phyloP scores from a whole-genome alignment of 2,329 filamentous ascomycete genomes.

The Beauveria pseudobassiana region DNA sequence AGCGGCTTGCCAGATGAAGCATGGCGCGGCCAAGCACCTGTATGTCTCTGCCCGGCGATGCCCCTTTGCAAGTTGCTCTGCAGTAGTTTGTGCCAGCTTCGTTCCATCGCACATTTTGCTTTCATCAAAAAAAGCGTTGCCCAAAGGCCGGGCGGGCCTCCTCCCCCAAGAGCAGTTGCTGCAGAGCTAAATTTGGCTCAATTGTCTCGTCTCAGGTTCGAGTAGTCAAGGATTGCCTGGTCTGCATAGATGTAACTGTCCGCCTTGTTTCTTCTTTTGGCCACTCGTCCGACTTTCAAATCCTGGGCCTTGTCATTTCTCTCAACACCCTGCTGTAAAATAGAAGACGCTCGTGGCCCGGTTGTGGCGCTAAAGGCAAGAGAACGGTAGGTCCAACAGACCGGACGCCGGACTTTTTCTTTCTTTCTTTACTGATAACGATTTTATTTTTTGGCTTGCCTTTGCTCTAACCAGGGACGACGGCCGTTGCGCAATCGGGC shows the following conservation, averaged over 20 bases:
- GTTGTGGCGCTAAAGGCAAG: no score
- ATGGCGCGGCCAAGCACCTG: background rate
- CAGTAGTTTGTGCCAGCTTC: background rate
- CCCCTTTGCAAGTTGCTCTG: background rate
- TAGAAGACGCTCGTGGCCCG: no score
- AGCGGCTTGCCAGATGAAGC: constrained; percentile 7
- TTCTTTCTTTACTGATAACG: no score
- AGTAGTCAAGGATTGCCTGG: background rate
- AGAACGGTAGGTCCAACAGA: no score
- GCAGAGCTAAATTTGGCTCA: background rate
- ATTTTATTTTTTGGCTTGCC: no score
- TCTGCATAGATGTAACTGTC: background rate
- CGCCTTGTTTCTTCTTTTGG: no score
- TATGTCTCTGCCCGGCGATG: background rate
- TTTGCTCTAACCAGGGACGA: no score
- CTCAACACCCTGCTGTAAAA: no score
- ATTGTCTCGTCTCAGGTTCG: constrained; percentile 2
- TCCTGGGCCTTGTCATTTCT: no score
- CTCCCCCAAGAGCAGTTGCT: background rate
- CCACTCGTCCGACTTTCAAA: no score
- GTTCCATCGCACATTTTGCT: background rate
- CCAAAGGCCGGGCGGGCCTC: background rate
- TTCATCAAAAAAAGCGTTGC: background rate
- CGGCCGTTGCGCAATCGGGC: no score
- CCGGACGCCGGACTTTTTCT: no score